Base-by-base conservation (phyloP, 495 filamentous ascomycete species). In the Penicillium mononematosum region DNA sequence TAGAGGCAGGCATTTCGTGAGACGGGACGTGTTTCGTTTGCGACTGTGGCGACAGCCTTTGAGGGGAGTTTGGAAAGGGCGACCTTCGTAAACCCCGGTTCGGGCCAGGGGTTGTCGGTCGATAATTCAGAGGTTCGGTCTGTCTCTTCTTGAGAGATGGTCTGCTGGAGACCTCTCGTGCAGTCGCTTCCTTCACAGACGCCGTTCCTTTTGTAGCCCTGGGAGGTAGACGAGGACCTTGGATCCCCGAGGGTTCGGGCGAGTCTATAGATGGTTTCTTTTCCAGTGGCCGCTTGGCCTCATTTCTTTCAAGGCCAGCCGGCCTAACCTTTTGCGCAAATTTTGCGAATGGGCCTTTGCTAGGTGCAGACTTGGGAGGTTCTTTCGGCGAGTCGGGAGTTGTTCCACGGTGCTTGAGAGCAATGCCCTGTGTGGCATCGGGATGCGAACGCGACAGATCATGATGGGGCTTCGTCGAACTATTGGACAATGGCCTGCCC, bases 51-150 rank as follows among this genome's bases (percentile, higher is more conserved):
- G 65, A 67, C 12, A 58, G 58, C 20, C 54, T 46, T 31, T 65
- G 66, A 16, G 66, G 50, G 12, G 59, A 64, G 16, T 54, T 60
- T 5, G 67, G 70, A 19, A 74, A 68, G 2, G 78, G 75, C 9
- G 74, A 60, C 50, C 71, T 70, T 51, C 79, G 75, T n/a, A 75
- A 56, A 20, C 75, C 67, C 52, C 70, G 62, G 45, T 75, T 77
- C 22, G 74, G 64, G 14, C 58, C 62, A 31, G 73, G 63, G 0
- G 68, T 67, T 9, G 48, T 49, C 11, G 64, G 64, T 12, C 58
- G 56, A 46, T 51, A 41, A 24, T 56, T 50, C 7, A 45, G 14
- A 41, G 55, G 20, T 22, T 69, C 65, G 9, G 39, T 58, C 17
- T 58, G 32, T 3, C 56, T 60, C 50, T 34, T 50, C 16, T 60